Percentiles rank a stretch among this genome's conserved stretches.
phyloP scores from a whole-genome alignment of 2,329 filamentous ascomycete species.

The Lomentospora prolificans region DNA sequence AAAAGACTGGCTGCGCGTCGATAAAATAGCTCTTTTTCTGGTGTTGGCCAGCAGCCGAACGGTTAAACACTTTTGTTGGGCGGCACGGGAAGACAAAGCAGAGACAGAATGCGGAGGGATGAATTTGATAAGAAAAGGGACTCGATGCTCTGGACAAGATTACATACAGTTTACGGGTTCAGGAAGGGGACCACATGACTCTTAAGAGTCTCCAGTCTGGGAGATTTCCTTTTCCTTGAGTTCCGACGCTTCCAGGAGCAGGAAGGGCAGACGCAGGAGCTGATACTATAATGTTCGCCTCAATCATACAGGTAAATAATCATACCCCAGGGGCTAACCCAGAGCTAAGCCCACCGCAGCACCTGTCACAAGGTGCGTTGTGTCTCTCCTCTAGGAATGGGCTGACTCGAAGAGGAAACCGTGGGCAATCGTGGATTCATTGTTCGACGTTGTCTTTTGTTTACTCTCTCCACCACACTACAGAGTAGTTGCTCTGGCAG shows the following conservation, averaged over 20 bases:
- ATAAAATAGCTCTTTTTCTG: neutral
- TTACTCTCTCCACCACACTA: neutral
- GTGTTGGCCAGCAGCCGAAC: neutral
- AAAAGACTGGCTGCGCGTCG: too few relatives aligned
- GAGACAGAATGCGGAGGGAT: neutral
- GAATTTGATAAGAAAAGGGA: neutral
- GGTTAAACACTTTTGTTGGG: neutral
- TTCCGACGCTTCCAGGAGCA: neutral
- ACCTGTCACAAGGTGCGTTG: too few relatives aligned
- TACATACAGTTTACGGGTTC: too few relatives aligned
- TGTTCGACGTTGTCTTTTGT: neutral
- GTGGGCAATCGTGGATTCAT: neutral
- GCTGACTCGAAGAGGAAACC: neutral
- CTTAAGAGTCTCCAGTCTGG: neutral
- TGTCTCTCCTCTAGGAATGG: too few relatives aligned
- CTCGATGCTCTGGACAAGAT: too few relatives aligned
- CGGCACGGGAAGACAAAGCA: neutral
- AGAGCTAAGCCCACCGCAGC: too few relatives aligned
- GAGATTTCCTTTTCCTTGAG: neutral
- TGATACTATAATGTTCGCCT: too few relatives aligned
- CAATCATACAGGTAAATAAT: too few relatives aligned
- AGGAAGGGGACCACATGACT: neutral
- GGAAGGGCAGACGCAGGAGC: too few relatives aligned
- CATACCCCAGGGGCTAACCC: too few relatives aligned
- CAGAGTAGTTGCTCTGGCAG: neutral